Evolutionary conservation across 2,329 filamentous ascomycete species (phyloP).

Genomic region (Fusarium euwallaceae): DNA sequence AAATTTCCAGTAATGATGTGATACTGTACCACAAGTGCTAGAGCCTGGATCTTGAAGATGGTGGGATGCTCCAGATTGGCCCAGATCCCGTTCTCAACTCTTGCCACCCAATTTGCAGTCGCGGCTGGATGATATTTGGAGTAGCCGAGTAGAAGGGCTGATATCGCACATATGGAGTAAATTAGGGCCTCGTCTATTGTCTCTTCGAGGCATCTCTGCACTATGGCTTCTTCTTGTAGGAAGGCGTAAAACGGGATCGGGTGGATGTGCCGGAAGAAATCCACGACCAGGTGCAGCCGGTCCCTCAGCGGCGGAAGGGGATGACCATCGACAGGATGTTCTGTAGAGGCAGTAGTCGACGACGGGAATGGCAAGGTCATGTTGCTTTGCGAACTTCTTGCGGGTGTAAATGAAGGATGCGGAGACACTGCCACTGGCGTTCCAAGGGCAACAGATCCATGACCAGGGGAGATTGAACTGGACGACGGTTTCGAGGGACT

Average conservation of each 20-base stretch:
- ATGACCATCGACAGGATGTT: background rate
- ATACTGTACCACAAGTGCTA: constrained; percentile 48
- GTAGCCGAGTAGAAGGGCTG: constrained; percentile 52
- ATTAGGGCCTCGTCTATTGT: constrained; percentile 60
- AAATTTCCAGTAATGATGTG: constrained; percentile 48
- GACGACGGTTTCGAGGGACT: constrained; percentile 4
- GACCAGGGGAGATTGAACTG: background rate
- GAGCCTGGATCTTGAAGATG: constrained; percentile 59
- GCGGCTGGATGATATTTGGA: constrained; percentile 47
- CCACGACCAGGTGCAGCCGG: constrained; percentile 36
- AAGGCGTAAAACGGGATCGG: constrained; percentile 49
- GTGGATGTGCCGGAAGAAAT: constrained; percentile 46
- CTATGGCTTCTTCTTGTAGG: constrained; percentile 63
- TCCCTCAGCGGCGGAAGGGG: constrained; percentile 25
- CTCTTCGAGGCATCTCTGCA: constrained; percentile 63
- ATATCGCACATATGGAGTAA: constrained; percentile 57
- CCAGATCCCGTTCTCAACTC: constrained; percentile 60
- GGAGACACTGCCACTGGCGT: background rate
- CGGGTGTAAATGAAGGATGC: background rate
- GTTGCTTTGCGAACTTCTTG: background rate
- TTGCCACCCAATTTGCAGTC: constrained; percentile 56
- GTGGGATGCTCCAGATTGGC: constrained; percentile 61
- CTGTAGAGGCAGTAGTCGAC: background rate
- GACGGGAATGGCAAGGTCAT: background rate
- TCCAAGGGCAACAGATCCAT: background rate